phyloP scores from a whole-genome alignment of 2,329 filamentous ascomycete genomes.

The Helotiales sp. region DNA sequence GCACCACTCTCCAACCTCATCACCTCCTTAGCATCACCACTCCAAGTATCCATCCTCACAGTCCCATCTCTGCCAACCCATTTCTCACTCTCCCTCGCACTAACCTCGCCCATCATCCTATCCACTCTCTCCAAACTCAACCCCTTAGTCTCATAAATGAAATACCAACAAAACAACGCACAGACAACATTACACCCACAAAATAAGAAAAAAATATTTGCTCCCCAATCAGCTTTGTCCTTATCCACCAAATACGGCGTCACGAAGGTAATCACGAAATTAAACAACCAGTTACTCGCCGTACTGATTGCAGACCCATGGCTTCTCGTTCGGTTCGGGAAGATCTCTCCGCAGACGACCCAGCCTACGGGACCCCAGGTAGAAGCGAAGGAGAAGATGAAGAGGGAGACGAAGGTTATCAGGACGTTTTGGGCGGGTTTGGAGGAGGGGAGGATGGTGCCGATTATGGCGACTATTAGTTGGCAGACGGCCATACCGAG shows the following conservation, averaged over 20 bases:
- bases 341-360: conserved; percentile 85
- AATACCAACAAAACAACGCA: conserved; percentile 54
- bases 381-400: conserved; percentile 80
- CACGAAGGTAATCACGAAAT: conserved; percentile 69
- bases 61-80: not conserved
- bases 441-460: conserved; percentile 59
- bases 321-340: conserved; percentile 74
- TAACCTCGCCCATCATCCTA: conserved; percentile 42
- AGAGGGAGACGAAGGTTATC: conserved; percentile 70
- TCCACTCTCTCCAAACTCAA: conserved; percentile 71
- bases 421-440: conserved; percentile 28
- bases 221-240: conserved; percentile 38
- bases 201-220: conserved; percentile 53
- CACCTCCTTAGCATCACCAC: no score
- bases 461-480: conserved; percentile 74
- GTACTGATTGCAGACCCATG: conserved; percentile 83
- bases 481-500: conserved; percentile 81
- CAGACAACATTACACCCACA: conserved; percentile 51
- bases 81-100: conserved; percentile 3
- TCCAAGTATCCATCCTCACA: not conserved
- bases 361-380: conserved; percentile 74
- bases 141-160: conserved; percentile 69
- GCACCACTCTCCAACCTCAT: not conserved
- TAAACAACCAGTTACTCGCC: conserved; percentile 87
- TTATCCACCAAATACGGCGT: conserved; percentile 68